A percentile compares a stretch with the other conserved stretches of the same genome.
These are phyloP conservation scores for Ceratorhiza oryzae-sativae DNA, from an alignment of 1,284 basidiomycete species.

Conservation along the genomic window DNA sequence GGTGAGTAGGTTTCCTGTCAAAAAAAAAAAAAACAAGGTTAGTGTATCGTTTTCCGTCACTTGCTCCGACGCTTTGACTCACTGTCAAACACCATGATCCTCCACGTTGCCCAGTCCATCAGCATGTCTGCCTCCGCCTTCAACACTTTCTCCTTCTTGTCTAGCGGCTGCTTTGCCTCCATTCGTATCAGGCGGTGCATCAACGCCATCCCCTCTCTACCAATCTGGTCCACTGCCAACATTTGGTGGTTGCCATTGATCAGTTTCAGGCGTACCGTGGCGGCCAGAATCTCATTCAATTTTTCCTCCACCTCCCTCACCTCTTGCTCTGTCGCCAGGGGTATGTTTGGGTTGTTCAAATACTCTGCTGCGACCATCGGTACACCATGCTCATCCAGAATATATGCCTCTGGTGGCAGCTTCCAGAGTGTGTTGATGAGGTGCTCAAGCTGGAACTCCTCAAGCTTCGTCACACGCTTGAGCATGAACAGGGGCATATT, in stretches of 20 bases:
- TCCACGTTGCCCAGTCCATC: neutral
- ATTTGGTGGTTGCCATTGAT: neutral
- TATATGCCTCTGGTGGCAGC: neutral
- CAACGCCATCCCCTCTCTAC: neutral
- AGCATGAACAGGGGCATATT: neutral
- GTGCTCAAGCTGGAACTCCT: neutral
- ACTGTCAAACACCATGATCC: neutral
- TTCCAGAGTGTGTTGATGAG: neutral
- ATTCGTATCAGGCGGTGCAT: neutral
- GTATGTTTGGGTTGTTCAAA: neutral
- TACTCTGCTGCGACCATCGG: too few species aligned
- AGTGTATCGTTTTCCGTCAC: too few species aligned
- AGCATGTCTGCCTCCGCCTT: neutral
- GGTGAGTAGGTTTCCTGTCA: neutral
- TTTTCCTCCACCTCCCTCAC: neutral
- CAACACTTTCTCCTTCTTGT: neutral
- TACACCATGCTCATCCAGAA: too few species aligned
- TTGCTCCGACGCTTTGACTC: neutral
- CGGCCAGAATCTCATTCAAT: neutral
- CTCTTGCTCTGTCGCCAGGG: neutral
- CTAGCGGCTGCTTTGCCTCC: neutral
- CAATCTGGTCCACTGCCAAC: neutral
- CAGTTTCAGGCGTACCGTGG: neutral
- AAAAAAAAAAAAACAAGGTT: too few species aligned
- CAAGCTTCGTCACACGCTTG: neutral